phyloP scores from a whole-genome alignment of 345 rosid species.

The Linum usitatissimum region DNA sequence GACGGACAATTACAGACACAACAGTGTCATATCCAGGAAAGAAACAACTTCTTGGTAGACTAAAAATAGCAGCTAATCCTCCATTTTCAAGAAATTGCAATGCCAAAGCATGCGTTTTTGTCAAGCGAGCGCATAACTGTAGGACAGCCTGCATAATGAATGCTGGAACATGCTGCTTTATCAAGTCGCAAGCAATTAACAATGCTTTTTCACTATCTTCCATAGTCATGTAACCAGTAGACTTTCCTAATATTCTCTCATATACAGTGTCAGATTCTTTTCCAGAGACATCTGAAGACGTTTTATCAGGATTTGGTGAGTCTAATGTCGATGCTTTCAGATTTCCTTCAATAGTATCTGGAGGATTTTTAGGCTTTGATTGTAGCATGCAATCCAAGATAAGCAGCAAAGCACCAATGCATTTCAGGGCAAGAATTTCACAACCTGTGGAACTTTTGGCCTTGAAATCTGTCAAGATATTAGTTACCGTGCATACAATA shows the following conservation, averaged over 20 bases:
- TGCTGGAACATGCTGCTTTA: constrained; percentile 77
- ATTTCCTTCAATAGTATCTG: constrained; percentile 41
- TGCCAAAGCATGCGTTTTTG: constrained; percentile 68
- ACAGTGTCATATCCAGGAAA: constrained; percentile 91
- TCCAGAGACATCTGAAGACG: constrained; percentile 32
- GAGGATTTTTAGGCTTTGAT: constrained; percentile 42
- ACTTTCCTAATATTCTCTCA: constrained; percentile 63
- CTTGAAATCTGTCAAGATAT: constrained; percentile 56
- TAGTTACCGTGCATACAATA: constrained; percentile 47
- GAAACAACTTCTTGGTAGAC: constrained; percentile 70
- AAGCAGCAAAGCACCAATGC: constrained; percentile 73
- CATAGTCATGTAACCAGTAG: constrained; percentile 64
- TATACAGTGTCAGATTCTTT: constrained; percentile 34
- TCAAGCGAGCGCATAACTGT: constrained; percentile 87
- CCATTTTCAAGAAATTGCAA: constrained; percentile 81
- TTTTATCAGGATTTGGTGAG: constrained; percentile 32
- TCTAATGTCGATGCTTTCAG: constrained; percentile 39
- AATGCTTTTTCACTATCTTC: constrained; percentile 71
- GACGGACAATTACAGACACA: constrained; percentile 72
- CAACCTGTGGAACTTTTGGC: constrained; percentile 35
- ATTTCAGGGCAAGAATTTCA: constrained; percentile 62
- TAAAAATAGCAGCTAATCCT: constrained; percentile 65
- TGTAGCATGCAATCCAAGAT: constrained; percentile 79
- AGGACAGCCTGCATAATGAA: constrained; percentile 93
- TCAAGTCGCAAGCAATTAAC: constrained; percentile 53